Evolutionary conservation across 1,139 yeast genomes (phyloP), one percentile per base, ranked within the genome.

Genomic region (Blastobotrys niveus): DNA sequence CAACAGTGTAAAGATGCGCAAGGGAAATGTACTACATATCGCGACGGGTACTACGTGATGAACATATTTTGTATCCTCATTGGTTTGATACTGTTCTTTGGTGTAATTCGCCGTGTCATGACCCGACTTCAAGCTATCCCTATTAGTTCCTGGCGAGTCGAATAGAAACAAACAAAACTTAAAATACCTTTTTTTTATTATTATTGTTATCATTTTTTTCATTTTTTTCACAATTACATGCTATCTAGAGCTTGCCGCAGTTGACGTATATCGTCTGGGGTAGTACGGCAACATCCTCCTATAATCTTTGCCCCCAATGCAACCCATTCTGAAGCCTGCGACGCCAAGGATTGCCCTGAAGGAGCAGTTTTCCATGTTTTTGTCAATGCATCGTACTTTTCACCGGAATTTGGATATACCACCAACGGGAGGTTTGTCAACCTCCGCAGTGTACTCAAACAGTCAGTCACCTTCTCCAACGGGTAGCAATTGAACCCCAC

Each of bases 1-100:
- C 68, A 68, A 24, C 56, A 65, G 46, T 86, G 95, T 62, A 64
- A 61, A 5, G 60, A 55, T 12, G 47, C 65, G 1, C 80, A 79
- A 1, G 96, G 96, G 0, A 51, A 49, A 2, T 77, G 87, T 54
- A 55, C 59, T 1, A 65, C 77, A 3, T 48, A 74, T 1, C 71
- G 76, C 47, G 98, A 91, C 63, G 98, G 98, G 0, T 91, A 88
- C 65, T 87, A 82, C 61, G 73, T 77, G 43, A 82, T 94, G 41
- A 89, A 87, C 59, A 48, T 77, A 5, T 47, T 87, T 10, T 89
- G 97, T 63, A 76, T 89, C 3, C 41, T 63, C 0, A 49, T 84
- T 34, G 97, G 97, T 1, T 48, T 82, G 9, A n/a, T 71, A 0
- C 68, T 88, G 15, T 85, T 82, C 61, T 70, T 79, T 42, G 66